Evolutionary conservation across 495 filamentous ascomycete species (phyloP), one percentile per base, ranked within the genome.

Genomic region (Penicillium mononematosum): DNA sequence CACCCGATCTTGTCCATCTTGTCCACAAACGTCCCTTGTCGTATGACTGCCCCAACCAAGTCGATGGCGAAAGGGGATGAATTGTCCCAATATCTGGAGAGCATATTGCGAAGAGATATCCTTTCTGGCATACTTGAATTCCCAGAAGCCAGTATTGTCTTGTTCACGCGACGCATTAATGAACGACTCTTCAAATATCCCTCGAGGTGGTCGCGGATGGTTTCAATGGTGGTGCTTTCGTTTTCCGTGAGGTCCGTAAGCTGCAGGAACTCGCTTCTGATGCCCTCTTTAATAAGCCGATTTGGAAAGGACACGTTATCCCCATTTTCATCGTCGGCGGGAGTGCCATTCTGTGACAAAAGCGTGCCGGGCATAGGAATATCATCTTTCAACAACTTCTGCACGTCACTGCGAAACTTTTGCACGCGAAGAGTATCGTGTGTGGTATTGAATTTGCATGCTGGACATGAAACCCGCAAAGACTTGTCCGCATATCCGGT

Each of bases 1-100:
- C 89, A 89, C 74, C 89, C 85, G 50, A 90, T 83, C 39, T 83
- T 76, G 65, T 83, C 78, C 88, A 96, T 94, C 73, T 95, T 95
- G 39, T 89, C 82, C 31, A 92, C 74, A 62, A 96, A 96, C 22
- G 82, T 78, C 1, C 87, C 83, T 64, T 96, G 92, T 1, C 91
- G 83, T 61, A 93, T 81, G 20, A 95, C 89, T 3, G 90, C 91
- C 19, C 86, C 86, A 24, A 85, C 74, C 5, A 96, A 84, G 63
- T 94, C 88, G 4, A 93, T 75, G 2, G 83, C 85, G 58, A 93
- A 92, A 0, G 77, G 73, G 5, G 83, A 83, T 31, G 75, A 77
- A 61, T 93, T 96, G 43, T 86, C 81, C 88, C 88, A 91, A 74
- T 94, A 94, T 29, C 83, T 77, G 17, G 81, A 82, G 83, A 94